These are phyloP conservation scores for Collybia sordida DNA, from an alignment of 768 basidiomycete species.

Conservation along the genomic window DNA sequence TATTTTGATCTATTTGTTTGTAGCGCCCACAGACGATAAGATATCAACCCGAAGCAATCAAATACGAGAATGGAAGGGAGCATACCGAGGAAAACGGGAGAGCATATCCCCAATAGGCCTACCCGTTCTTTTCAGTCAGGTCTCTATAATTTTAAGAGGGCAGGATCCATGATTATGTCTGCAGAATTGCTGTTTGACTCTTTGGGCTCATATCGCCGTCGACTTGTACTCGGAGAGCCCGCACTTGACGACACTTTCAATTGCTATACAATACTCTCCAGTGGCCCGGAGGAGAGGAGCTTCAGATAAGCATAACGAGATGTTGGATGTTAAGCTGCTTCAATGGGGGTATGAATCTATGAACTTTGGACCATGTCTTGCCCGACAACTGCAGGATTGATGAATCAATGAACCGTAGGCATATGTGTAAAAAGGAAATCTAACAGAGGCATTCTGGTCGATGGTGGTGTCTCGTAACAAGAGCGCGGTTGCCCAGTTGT, in stretches of 20 bases:
- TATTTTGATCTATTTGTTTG: not conserved
- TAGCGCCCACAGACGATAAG: not conserved
- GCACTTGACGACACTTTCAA: not conserved
- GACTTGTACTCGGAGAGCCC: not conserved
- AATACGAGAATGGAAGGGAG: constrained; percentile 8
- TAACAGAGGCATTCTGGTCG: too few relatives aligned
- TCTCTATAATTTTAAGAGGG: constrained; percentile 14
- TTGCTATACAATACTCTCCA: not conserved
- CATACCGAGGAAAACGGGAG: constrained; percentile 13
- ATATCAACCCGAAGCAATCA: not conserved
- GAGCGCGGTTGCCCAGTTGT: too few relatives aligned
- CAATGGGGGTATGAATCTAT: too few relatives aligned
- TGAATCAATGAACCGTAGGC: too few relatives aligned
- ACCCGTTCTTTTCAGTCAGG: not conserved
- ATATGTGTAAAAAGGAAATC: too few relatives aligned
- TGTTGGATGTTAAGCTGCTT: too few relatives aligned
- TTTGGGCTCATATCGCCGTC: not conserved
- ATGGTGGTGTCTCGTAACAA: too few relatives aligned
- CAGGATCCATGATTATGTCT: constrained; percentile 12
- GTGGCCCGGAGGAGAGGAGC: too few relatives aligned
- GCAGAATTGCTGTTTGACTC: not conserved
- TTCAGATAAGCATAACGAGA: too few relatives aligned
- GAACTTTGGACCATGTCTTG: too few relatives aligned
- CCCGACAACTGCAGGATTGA: too few relatives aligned
- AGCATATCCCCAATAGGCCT: constrained; percentile 7